Conservation (phyloP, 2,329 filamentous ascomycete species). For the Simplicillium aogashimaense region DNA sequence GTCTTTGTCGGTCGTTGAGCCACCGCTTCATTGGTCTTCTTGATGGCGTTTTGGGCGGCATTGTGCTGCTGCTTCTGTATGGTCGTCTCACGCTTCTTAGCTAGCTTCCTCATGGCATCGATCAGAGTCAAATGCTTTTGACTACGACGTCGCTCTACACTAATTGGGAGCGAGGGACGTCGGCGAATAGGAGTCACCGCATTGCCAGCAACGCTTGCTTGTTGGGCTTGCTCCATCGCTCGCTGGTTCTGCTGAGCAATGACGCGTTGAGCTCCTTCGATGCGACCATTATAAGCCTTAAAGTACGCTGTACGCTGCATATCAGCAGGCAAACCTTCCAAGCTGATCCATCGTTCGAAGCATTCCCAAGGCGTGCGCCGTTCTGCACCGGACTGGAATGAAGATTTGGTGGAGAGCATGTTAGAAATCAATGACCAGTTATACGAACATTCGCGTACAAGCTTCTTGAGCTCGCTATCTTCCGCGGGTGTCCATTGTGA, state of each 20-base stretch:
- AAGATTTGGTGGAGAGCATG: slow-evolving; percentile 62
- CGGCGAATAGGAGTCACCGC: slow-evolving; percentile 38
- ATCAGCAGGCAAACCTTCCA: slow-evolving; percentile 84
- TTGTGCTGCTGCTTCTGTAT: slow-evolving; percentile 87
- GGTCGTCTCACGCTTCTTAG: slow-evolving; percentile 83
- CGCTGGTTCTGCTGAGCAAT: slow-evolving; percentile 44
- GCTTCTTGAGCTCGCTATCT: slow-evolving; percentile 75
- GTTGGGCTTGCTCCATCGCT: slow-evolving; percentile 42
- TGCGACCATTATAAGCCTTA: slow-evolving; percentile 55
- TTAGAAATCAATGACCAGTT: slow-evolving; percentile 95
- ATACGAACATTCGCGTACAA: slow-evolving; percentile 89
- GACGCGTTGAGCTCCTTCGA: slow-evolving; percentile 47
- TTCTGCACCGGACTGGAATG: slow-evolving; percentile 78
- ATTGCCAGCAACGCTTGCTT: slow-evolving; percentile 32
- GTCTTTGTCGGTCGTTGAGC: slow-evolving; percentile 54
- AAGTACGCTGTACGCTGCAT: slow-evolving; percentile 97
- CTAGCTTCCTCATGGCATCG: slow-evolving; percentile 89
- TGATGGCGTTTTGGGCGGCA: slow-evolving; percentile 61
- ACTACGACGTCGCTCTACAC: slow-evolving; percentile 78
- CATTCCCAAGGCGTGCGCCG: slow-evolving; percentile 96
- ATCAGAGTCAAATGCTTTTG: slow-evolving; percentile 82
- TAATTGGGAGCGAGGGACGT: slow-evolving; percentile 66
- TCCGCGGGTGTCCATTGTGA: slow-evolving; percentile 90
- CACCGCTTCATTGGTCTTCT: slow-evolving; percentile 64
- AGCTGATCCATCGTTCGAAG: slow-evolving; percentile 89